Percentiles rank a stretch among this genome's conserved stretches.
Evolutionary conservation across 2,329 filamentous ascomycete species (phyloP).

Genomic region (Sporothrix pallida): DNA sequence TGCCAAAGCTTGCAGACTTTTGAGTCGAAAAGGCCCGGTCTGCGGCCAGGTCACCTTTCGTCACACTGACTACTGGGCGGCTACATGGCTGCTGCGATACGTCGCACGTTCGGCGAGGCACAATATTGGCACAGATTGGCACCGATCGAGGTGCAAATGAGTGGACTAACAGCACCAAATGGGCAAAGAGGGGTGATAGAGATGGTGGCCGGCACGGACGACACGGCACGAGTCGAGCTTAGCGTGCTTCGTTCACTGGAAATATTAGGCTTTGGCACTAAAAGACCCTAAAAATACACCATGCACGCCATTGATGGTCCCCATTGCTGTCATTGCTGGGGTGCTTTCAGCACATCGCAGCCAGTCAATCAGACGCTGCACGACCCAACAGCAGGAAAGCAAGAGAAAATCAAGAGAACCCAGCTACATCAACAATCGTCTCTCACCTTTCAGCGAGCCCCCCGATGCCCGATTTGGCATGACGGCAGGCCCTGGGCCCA

Average conservation of each 20-base stretch:
- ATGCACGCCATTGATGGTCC: neutral
- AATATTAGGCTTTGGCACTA: conserved; percentile 12
- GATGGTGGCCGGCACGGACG: conserved; percentile 14
- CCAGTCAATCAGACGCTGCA: conserved; percentile 1
- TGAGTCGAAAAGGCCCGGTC: neutral
- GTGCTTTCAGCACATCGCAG: conserved; percentile 13
- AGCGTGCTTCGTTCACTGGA: conserved; percentile 6
- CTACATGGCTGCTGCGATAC: conserved; percentile 28
- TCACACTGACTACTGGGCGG: conserved; percentile 21
- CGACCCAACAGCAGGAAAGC: too few relatives aligned
- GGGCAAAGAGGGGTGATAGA: neutral
- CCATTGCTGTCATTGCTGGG: neutral
- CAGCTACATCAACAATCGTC: too few relatives aligned
- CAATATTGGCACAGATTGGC: neutral
- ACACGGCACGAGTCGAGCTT: conserved; percentile 26
- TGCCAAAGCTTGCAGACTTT: too few relatives aligned
- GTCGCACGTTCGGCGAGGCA: conserved; percentile 12
- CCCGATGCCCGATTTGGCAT: conserved; percentile 20
- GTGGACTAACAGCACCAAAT: neutral
- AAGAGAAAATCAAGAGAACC: too few relatives aligned
- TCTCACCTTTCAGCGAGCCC: neutral
- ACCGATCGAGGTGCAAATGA: neutral
- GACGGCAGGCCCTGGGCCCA: conserved; percentile 14
- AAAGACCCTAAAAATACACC: conserved; percentile 15
- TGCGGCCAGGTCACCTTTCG: conserved; percentile 22